These are phyloP conservation scores for Neostapfia colusana DNA, from an alignment of 176 grass and related monocot genomes.

Conservation along the genomic window DNA sequence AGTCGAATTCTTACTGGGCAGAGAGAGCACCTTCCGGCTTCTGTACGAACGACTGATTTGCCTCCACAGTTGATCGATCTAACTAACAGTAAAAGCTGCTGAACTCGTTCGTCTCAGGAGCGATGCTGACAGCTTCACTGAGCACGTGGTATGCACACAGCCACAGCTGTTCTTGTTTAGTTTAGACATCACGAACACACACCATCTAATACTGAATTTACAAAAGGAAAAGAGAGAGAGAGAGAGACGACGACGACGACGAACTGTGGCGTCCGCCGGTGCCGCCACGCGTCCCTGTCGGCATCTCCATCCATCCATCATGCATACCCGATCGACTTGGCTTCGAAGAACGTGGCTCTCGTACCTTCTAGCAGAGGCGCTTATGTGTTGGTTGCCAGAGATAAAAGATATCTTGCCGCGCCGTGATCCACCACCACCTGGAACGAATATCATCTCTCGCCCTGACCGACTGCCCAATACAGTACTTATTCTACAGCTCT, in stretches of 20 bases:
- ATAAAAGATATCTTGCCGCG: constrained; percentile 10
- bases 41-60: too few relatives aligned
- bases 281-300: not conserved
- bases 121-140: not conserved
- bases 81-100: not conserved
- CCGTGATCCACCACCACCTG: not conserved
- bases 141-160: not conserved
- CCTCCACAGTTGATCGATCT: too few relatives aligned
- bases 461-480: not conserved
- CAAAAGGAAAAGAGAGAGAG: too few relatives aligned
- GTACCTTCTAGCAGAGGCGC: constrained; percentile 34
- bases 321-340: not conserved
- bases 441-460: not conserved
- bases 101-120: not conserved
- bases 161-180: not conserved
- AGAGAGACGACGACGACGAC: too few relatives aligned
- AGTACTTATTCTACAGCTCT: not conserved
- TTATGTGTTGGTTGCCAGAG: not conserved
- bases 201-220: not conserved
- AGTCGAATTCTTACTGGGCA: too few relatives aligned
- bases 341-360: constrained; percentile 1
- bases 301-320: not conserved
- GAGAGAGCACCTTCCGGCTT: too few relatives aligned
- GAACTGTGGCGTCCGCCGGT: not conserved
- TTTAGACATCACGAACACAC: not conserved